phyloP scores from a whole-genome alignment of 805 yeast genomes.

The Candida berthetii region DNA sequence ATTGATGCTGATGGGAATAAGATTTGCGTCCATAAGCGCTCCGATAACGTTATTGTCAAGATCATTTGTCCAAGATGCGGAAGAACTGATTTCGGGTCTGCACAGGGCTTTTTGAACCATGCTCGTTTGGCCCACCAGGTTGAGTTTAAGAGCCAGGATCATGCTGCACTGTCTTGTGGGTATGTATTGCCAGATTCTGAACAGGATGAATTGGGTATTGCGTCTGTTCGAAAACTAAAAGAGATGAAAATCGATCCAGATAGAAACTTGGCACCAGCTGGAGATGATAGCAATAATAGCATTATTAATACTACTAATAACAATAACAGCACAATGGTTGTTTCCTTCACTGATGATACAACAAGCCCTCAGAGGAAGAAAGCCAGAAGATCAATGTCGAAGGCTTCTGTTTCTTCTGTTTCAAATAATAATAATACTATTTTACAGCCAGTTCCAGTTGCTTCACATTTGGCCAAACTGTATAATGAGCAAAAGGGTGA shows the following conservation, averaged over 20 bases:
- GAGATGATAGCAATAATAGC: no score
- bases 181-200: constrained; percentile 44
- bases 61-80: constrained; percentile 65
- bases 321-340: neutral
- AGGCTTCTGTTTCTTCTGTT: neutral
- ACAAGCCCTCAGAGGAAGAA: constrained; percentile 10
- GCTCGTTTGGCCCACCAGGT: constrained; percentile 68
- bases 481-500: constrained; percentile 3
- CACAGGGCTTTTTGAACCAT: constrained; percentile 79
- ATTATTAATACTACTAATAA: neutral
- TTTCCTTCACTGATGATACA: neutral
- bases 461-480: constrained; percentile 10
- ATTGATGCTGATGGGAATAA: constrained; percentile 29
- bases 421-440: neutral
- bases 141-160: constrained; percentile 65
- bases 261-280: constrained; percentile 25
- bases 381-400: constrained; percentile 5
- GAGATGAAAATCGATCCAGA: constrained; percentile 34
- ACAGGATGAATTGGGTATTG: constrained; percentile 49
- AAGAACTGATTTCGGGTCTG: constrained; percentile 65
- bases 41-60: constrained; percentile 66
- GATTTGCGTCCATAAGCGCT: constrained; percentile 53
- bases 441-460: neutral
- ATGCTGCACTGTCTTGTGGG: constrained; percentile 68
- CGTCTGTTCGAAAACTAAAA: constrained; percentile 27